Conservation (phyloP, 441 rosid species). For the Mallotus repandus region DNA sequence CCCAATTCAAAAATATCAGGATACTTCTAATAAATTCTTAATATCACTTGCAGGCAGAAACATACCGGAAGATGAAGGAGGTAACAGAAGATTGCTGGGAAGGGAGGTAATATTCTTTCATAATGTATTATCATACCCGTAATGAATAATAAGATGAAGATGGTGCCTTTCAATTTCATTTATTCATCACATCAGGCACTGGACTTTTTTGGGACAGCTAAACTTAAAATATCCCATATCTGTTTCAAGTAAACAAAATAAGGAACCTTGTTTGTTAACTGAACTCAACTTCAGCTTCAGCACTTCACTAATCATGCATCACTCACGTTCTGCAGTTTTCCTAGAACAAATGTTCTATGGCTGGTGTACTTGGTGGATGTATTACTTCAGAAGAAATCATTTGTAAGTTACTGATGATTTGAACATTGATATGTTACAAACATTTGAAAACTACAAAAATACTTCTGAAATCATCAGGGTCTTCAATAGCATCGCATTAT, state of each 20-base stretch:
- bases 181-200: not conserved
- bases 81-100: constrained; percentile 85
- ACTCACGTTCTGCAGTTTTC: constrained; percentile 51
- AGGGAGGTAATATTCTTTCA: constrained; percentile 57
- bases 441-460: no score
- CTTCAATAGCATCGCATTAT: no score
- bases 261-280: not conserved
- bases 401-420: constrained; percentile 46
- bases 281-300: not conserved
- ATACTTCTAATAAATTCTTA: constrained; percentile 15
- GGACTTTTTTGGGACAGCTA: not conserved
- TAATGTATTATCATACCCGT: not conserved
- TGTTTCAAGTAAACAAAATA: not conserved
- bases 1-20: not conserved
- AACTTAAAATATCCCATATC: not conserved
- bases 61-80: constrained; percentile 84
- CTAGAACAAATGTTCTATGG: constrained; percentile 95
- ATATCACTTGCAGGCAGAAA: constrained; percentile 66
- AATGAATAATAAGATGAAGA: not conserved
- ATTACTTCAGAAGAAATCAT: constrained; percentile 79
- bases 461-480: no score
- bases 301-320: not conserved
- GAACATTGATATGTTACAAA: no score
- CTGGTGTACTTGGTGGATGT: constrained; percentile 80
- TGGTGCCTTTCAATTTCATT: not conserved